Percentiles rank a stretch among this genome's conserved stretches.
These are phyloP conservation scores for Leishmania tropica DNA, from an alignment of 208 protist genomes.

Conservation along the genomic window DNA sequence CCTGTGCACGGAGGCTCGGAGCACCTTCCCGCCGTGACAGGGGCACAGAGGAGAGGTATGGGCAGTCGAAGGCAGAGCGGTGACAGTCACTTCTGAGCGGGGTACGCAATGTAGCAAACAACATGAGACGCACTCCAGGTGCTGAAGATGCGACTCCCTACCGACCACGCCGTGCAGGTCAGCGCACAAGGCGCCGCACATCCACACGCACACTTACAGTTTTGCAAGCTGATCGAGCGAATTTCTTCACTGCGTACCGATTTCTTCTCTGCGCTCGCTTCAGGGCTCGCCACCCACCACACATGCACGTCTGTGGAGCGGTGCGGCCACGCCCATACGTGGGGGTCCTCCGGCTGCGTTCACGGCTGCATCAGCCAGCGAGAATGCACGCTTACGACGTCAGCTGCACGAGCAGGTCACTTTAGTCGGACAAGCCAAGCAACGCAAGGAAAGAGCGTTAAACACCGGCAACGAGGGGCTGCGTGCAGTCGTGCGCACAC, in stretches of 20 bases:
- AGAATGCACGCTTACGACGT: not conserved
- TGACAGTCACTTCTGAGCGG: not conserved
- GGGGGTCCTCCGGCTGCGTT: not conserved
- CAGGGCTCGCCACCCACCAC: not conserved
- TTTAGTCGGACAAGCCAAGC: not conserved
- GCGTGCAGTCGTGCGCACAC: not conserved
- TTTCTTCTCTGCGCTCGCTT: not conserved
- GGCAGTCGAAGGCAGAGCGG: not conserved
- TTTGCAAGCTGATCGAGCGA: not conserved
- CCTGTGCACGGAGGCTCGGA: no score
- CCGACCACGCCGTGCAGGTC: not conserved
- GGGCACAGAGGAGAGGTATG: not conserved
- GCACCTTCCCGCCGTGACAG: no score
- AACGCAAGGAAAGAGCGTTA: not conserved
- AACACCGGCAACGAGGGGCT: not conserved
- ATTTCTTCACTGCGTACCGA: not conserved
- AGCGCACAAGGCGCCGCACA: not conserved
- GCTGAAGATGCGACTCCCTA: not conserved
- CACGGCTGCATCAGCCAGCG: not conserved
- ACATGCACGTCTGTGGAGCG: not conserved
- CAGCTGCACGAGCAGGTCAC: not conserved
- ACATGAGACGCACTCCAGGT: not conserved
- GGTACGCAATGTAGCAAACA: not conserved
- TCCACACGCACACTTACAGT: not conserved
- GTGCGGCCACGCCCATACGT: not conserved